A percentile compares a stretch with the other conserved stretches of the same genome.
Evolutionary conservation across 345 rosid genomes (phyloP).

Genomic region (Arabis hirsuta): DNA sequence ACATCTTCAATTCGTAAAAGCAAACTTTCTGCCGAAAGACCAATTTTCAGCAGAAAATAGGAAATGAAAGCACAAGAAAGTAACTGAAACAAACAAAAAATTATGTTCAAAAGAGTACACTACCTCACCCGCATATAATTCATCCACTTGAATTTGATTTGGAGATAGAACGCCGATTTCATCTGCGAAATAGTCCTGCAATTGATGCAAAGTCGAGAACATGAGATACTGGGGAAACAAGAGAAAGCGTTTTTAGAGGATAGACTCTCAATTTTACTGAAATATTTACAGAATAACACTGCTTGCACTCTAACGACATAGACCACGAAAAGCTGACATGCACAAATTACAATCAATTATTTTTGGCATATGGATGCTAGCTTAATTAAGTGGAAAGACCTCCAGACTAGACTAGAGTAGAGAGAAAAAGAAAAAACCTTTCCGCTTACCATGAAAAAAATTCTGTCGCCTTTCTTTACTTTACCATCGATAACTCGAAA

Average conservation of each 20-base stretch:
- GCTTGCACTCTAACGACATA: neutral
- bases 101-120: conserved; percentile 40
- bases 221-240: conserved; percentile 17
- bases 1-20: conserved; percentile 23
- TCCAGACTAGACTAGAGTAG: conserved; percentile 2
- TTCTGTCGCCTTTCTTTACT: conserved; percentile 90
- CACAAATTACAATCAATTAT: conserved; percentile 4
- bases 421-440: conserved; percentile 57
- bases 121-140: conserved; percentile 98
- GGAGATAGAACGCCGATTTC: conserved; percentile 98
- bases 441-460: conserved; percentile 89
- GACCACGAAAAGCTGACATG: neutral
- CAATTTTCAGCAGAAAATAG: conserved; percentile 1
- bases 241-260: neutral
- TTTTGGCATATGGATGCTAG: conserved; percentile 6
- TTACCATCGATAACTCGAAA: conserved; percentile 95
- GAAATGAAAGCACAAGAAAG: conserved; percentile 8
- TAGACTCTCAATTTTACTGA: conserved; percentile 1
- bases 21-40: conserved; percentile 19
- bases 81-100: conserved; percentile 14
- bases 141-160: conserved; percentile 86
- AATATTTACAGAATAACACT: conserved; percentile 12
- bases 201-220: conserved; percentile 24
- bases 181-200: conserved; percentile 89
- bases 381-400: conserved; percentile 17